Conservation (phyloP, 2,329 filamentous ascomycete species). For the Phyllosticta paracitricarpa region DNA sequence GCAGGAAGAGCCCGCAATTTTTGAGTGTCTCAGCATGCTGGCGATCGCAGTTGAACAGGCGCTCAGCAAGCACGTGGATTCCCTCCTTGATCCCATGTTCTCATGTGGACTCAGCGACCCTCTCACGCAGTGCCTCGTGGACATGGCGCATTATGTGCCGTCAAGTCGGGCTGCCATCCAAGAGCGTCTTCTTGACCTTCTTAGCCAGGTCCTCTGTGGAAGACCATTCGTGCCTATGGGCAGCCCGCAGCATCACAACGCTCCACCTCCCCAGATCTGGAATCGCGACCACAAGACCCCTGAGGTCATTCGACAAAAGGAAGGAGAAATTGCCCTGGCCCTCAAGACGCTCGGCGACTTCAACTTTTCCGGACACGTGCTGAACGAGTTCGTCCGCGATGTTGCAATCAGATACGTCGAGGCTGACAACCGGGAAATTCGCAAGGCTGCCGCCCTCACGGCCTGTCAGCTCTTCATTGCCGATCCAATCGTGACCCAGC, state of each 20-base stretch:
- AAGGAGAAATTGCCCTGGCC: constrained; percentile 83
- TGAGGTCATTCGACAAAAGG: constrained; percentile 66
- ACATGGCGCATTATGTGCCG: constrained; percentile 98
- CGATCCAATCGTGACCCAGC: constrained; percentile 96
- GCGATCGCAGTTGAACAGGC: constrained; percentile 93
- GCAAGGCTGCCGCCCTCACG: constrained; percentile 88
- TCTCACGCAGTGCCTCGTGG: constrained; percentile 87
- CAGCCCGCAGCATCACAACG: constrained; percentile 70
- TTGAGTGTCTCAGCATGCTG: constrained; percentile 94
- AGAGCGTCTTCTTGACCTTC: constrained; percentile 84
- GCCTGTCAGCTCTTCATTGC: constrained; percentile 96
- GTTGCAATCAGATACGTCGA: constrained; percentile 98
- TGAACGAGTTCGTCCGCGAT: constrained; percentile 98
- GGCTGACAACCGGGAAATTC: constrained; percentile 85
- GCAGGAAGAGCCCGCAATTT: constrained; percentile 64
- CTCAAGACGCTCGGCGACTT: constrained; percentile 96
- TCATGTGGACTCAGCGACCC: constrained; percentile 90
- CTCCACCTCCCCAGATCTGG: constrained; percentile 70
- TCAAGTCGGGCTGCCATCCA: constrained; percentile 89
- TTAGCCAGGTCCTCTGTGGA: constrained; percentile 86
- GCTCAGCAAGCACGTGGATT: constrained; percentile 96
- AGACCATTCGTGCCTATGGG: constrained; percentile 87
- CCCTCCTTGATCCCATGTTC: constrained; percentile 89
- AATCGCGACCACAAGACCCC: constrained; percentile 80
- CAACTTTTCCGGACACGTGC: constrained; percentile 73